Evolutionary conservation across 495 filamentous ascomycete genomes (phyloP).

Genomic region (Acidomyces sp.): DNA sequence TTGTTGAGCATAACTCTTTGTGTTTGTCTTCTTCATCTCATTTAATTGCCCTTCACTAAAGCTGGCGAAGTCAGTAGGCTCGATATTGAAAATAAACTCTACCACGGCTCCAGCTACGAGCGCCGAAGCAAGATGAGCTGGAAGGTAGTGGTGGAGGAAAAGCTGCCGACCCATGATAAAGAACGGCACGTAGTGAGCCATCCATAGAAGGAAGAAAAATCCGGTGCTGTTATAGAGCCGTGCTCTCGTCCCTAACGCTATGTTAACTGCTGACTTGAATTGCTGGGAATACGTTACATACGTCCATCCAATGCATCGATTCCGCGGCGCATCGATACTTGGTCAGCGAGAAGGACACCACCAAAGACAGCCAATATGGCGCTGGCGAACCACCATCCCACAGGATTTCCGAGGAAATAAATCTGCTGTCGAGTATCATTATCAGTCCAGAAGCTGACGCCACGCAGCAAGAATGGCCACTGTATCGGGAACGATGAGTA

Average conservation of each 20-base stretch:
- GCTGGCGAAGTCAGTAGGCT: conserved; percentile 45
- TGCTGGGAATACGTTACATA: conserved; percentile 40
- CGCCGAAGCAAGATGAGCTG: conserved; percentile 81
- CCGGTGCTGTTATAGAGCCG: conserved; percentile 96
- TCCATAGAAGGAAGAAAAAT: conserved; percentile 89
- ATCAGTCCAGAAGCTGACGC: conserved; percentile 98
- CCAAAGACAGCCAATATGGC: conserved; percentile 84
- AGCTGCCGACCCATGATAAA: conserved; percentile 65
- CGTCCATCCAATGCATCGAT: conserved; percentile 86
- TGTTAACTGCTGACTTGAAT: conserved; percentile 8
- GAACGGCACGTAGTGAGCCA: conserved; percentile 62
- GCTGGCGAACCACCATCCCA: conserved; percentile 95
- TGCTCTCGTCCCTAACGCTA: conserved; percentile 46
- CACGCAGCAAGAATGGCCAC: conserved; percentile 92
- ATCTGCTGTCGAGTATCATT: conserved; percentile 94
- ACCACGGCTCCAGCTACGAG: conserved; percentile 90
- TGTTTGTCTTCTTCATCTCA: conserved; percentile 33
- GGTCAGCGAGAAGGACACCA: conserved; percentile 84
- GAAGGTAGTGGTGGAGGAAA: conserved; percentile 68
- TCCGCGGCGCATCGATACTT: conserved; percentile 79
- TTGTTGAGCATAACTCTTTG: conserved; percentile 5
- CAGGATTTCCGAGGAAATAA: conserved; percentile 93
- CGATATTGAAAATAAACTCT: conserved; percentile 90
- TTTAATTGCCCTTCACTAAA: conserved; percentile 37
- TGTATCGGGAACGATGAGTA: conserved; percentile 91